These are phyloP conservation scores for Raphanus sativus DNA, from an alignment of 345 rosid genomes.

Conservation along the genomic window DNA sequence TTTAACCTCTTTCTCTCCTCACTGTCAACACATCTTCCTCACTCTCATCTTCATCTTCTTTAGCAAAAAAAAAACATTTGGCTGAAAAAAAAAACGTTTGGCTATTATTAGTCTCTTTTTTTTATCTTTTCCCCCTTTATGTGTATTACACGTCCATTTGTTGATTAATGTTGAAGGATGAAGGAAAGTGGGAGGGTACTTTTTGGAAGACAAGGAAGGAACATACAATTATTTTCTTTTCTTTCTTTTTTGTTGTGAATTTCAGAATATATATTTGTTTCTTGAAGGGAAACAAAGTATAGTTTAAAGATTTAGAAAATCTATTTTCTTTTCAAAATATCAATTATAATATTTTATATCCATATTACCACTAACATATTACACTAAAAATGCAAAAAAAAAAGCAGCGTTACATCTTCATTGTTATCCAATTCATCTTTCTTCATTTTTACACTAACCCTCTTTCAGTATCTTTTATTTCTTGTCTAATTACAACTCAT, in stretches of 20 bases:
- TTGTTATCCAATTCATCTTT: not conserved
- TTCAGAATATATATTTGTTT: conserved; percentile 25
- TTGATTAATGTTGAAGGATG: conserved; percentile 25
- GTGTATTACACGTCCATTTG: not conserved
- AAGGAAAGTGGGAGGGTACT: conserved; percentile 27
- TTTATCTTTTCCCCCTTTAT: not conserved
- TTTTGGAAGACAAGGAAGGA: conserved; percentile 32
- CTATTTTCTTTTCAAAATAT: not conserved
- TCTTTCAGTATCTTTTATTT: not conserved
- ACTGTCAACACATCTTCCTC: no score
- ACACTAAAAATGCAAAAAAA: no score
- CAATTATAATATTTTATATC: not conserved
- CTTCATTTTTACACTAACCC: not conserved
- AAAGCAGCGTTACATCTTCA: not conserved
- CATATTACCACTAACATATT: not conserved
- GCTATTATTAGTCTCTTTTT: not conserved
- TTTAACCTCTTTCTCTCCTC: no score
- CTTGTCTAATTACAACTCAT: not conserved
- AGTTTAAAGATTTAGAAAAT: conserved; percentile 10
- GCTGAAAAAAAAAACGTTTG: no score
- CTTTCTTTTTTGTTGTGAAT: not conserved
- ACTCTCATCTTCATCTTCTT: no score
- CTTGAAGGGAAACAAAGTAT: conserved; percentile 25
- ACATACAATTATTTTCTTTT: not conserved
- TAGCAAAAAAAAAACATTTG: no score